These are phyloP conservation scores for Chaetomiaceae sp. DNA, from an alignment of 2,329 filamentous ascomycete species.

Conservation along the genomic window DNA sequence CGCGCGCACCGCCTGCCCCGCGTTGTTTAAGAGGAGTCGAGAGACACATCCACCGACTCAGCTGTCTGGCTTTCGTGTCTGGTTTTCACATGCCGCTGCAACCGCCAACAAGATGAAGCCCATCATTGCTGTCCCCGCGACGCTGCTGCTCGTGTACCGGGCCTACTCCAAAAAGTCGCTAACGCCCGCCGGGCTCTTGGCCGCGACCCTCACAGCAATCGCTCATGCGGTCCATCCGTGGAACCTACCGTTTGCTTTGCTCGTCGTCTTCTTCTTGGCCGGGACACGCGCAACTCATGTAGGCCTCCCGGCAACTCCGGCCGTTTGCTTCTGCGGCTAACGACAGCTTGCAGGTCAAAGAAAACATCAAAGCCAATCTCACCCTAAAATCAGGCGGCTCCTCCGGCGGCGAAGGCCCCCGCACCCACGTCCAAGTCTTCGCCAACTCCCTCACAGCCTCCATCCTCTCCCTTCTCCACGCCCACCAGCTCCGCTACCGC, in stretches of 20 bases:
- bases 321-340: constrained; percentile 7
- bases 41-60: too few species aligned
- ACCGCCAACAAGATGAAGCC: constrained; percentile 45
- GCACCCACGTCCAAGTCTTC: constrained; percentile 82
- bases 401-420: constrained; percentile 72
- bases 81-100: neutral
- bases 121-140: constrained; percentile 54
- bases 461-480: constrained; percentile 55
- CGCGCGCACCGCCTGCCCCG: too few species aligned
- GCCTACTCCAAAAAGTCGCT: constrained; percentile 71
- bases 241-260: constrained; percentile 81
- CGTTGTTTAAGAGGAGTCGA: too few species aligned
- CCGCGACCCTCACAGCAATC: constrained; percentile 67
- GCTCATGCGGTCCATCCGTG: constrained; percentile 90
- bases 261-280: constrained; percentile 80
- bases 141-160: constrained; percentile 58
- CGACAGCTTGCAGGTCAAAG: constrained; percentile 61
- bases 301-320: constrained; percentile 20
- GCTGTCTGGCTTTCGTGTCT: too few species aligned
- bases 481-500: constrained; percentile 53
- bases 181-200: constrained; percentile 69
- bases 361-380: constrained; percentile 75
- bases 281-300: constrained; percentile 83
- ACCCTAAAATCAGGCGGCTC: constrained; percentile 73
- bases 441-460: constrained; percentile 82